Evolutionary conservation across 2,329 filamentous ascomycete genomes (phyloP).

Genomic region (Conoideocrella luteorostrata): DNA sequence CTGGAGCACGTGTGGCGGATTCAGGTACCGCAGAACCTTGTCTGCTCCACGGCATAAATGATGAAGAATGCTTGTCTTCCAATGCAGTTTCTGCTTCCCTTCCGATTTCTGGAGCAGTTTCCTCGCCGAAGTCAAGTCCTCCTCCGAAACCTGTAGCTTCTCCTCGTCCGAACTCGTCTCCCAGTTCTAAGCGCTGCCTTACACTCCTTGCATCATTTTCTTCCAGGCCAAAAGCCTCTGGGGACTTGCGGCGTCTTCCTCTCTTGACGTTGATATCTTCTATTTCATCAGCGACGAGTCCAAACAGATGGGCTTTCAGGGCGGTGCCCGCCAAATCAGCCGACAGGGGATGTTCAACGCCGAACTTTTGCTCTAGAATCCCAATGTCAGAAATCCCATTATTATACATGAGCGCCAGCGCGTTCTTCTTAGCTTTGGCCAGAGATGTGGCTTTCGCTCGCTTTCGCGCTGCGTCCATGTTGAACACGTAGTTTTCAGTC

Average conservation of each 20-base stretch:
- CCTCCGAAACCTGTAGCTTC: constrained; percentile 20
- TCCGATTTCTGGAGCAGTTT: constrained; percentile 56
- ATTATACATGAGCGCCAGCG: constrained; percentile 22
- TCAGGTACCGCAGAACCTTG: constrained; percentile 37
- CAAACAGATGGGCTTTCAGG: constrained; percentile 29
- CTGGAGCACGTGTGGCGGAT: constrained; percentile 37
- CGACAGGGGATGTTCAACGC: constrained; percentile 37
- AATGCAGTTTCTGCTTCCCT: constrained; percentile 61
- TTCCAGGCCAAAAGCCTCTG: constrained; percentile 37
- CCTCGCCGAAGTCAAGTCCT: constrained; percentile 28
- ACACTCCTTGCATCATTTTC: constrained; percentile 29
- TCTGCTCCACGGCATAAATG: constrained; percentile 47
- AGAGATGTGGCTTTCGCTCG: constrained; percentile 17
- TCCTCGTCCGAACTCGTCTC: constrained; percentile 22
- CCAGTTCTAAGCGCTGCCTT: constrained; percentile 25
- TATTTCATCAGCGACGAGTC: constrained; percentile 15
- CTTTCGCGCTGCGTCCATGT: constrained; percentile 43
- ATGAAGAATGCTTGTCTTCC: constrained; percentile 56
- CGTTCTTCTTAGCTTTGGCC: constrained; percentile 34
- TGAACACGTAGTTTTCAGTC: constrained; percentile 38
- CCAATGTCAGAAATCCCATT: constrained; percentile 30
- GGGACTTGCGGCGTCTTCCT: constrained; percentile 35
- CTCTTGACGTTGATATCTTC: constrained; percentile 13
- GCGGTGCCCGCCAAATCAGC: constrained; percentile 36
- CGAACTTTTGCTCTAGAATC: constrained; percentile 15